phyloP scores from a whole-genome alignment of 306 rosid species.

The Fragaria ananassa region DNA sequence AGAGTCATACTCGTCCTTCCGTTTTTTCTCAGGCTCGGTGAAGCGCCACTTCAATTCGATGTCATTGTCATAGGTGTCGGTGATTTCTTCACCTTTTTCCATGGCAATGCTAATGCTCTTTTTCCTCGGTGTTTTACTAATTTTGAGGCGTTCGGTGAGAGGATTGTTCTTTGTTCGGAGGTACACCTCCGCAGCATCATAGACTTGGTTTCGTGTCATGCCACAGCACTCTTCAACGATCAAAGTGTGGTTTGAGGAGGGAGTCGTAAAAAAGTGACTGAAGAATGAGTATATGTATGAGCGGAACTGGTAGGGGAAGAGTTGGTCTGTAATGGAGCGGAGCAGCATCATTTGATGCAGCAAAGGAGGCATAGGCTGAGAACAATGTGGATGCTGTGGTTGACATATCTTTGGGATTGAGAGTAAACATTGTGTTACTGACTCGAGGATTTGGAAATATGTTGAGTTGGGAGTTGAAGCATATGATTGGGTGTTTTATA shows the following conservation, averaged over 20 bases:
- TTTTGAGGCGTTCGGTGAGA: background rate
- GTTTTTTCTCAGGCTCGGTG: background rate
- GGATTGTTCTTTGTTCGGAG: slow-evolving; percentile 1
- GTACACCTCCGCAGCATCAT: background rate
- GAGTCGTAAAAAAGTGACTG: background rate
- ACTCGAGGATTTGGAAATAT: background rate
- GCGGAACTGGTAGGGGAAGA: slow-evolving; percentile 13
- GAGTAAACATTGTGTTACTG: background rate
- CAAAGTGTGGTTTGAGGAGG: background rate
- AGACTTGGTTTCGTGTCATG: background rate
- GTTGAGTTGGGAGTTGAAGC: background rate
- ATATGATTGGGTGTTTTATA: background rate
- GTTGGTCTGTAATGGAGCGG: slow-evolving; percentile 34
- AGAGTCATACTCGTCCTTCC: background rate
- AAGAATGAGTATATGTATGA: background rate
- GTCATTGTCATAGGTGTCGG: background rate
- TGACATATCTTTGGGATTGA: slow-evolving; percentile 11
- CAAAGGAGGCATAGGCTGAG: slow-evolving; percentile 41
- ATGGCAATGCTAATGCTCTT: background rate
- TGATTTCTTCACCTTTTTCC: background rate
- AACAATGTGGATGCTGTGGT: slow-evolving; percentile 33
- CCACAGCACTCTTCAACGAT: background rate
- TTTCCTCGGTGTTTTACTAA: background rate
- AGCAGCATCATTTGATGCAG: slow-evolving; percentile 37
- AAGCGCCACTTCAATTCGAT: slow-evolving; percentile 4